Evolutionary conservation across 169 alveolate species (phyloP).

Genomic region (Plasmodium fragile): DNA sequence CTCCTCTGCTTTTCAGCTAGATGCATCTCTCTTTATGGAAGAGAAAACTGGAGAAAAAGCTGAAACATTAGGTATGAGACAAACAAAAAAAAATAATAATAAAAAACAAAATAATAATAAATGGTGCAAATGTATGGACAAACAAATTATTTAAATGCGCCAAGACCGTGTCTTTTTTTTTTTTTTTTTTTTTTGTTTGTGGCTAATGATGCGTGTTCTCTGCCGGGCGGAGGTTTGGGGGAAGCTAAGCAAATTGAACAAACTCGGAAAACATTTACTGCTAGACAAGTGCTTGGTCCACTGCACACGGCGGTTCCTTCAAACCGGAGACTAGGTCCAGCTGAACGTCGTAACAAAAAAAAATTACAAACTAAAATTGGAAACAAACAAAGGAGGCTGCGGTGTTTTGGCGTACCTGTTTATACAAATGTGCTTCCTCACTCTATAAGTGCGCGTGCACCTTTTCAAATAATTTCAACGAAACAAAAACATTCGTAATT

Average conservation of each 20-base stretch:
- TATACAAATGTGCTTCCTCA: not conserved
- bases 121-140: not conserved
- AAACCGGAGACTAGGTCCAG: not conserved
- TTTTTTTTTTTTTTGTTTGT: no score
- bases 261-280: not conserved
- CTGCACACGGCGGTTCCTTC: not conserved
- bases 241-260: not conserved
- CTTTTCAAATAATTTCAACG: not conserved
- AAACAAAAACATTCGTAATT: not conserved
- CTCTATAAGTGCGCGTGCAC: not conserved
- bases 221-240: not conserved
- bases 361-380: not conserved
- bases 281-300: not conserved
- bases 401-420: not conserved
- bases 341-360: not conserved
- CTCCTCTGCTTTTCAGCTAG: not conserved
- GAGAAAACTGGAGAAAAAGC: not conserved
- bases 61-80: not conserved
- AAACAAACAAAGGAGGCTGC: not conserved
- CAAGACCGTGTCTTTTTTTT: not conserved
- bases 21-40: not conserved
- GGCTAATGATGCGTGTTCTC: not conserved
- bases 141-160: not conserved
- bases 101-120: not conserved
- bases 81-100: not conserved